Conservation (phyloP, 192 early-diverging fungal genomes). For the Entomortierella parvispora region DNA sequence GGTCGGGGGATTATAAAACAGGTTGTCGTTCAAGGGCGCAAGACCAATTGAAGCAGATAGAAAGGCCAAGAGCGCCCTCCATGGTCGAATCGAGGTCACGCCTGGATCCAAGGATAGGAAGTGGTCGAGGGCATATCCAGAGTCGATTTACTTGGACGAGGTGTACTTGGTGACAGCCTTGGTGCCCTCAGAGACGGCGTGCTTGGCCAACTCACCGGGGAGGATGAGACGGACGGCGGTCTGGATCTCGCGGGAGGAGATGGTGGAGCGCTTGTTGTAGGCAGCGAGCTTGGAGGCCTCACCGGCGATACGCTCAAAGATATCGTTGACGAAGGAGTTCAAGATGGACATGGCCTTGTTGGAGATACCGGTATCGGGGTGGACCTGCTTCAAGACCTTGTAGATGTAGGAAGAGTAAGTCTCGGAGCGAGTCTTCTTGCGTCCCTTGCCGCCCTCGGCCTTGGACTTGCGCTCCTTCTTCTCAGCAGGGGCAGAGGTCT, state of each 20-base stretch:
- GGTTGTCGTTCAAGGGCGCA: slow-evolving; percentile 38
- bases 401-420: slow-evolving; percentile 97
- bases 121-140: too few relatives aligned
- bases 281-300: slow-evolving; percentile 88
- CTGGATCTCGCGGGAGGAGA: slow-evolving; percentile 96
- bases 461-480: slow-evolving; percentile 57
- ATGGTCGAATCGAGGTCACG: too few relatives aligned
- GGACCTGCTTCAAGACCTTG: slow-evolving; percentile 97
- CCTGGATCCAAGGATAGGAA: too few relatives aligned
- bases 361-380: slow-evolving; percentile 97
- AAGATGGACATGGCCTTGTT: slow-evolving; percentile 98
- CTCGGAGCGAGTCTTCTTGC: slow-evolving; percentile 78
- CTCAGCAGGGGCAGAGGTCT: slow-evolving; percentile 25
- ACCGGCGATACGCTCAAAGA: slow-evolving; percentile 94
- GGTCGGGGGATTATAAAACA: slow-evolving; percentile 32
- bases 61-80: too few relatives aligned
- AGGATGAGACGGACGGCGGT: slow-evolving; percentile 76
- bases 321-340: slow-evolving; percentile 98
- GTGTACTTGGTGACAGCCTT: slow-evolving; percentile 99
- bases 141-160: slow-evolving; percentile 76
- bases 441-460: slow-evolving; percentile 65
- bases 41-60: too few relatives aligned
- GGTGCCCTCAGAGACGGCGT: slow-evolving; percentile 98
- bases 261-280: slow-evolving; percentile 97
- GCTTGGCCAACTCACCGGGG: slow-evolving; percentile 95